Evolutionary conservation across 768 basidiomycete genomes (phyloP).

Genomic region (Leucocoprinus birnbaumii): DNA sequence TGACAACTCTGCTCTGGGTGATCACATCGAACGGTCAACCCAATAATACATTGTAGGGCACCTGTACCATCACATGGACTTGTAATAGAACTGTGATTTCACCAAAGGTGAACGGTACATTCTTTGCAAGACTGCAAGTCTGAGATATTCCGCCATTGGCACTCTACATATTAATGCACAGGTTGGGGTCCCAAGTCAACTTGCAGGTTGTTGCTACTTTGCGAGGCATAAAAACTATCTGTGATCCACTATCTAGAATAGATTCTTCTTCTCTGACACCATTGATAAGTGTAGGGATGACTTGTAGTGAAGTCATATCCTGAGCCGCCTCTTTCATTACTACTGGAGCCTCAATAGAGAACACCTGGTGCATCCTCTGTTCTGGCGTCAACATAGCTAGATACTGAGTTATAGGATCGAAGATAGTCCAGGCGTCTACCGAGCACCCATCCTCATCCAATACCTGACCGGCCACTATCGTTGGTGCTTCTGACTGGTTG

Average conservation of each 20-base stretch:
- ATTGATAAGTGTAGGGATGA: constrained; percentile 15
- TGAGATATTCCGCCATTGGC: constrained; percentile 16
- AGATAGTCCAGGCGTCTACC: no score
- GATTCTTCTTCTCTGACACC: constrained; percentile 15
- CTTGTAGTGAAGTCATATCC: constrained; percentile 9
- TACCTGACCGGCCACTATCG: no score
- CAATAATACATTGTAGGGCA: constrained; percentile 24
- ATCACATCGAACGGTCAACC: constrained; percentile 28
- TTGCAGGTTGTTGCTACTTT: constrained; percentile 11
- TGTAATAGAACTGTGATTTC: constrained; percentile 22
- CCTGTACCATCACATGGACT: constrained; percentile 23
- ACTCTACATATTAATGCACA: constrained; percentile 19
- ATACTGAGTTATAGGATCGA: no score
- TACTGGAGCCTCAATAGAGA: no score
- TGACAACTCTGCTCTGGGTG: constrained; percentile 17
- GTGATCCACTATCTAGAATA: constrained; percentile 23
- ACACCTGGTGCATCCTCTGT: background rate
- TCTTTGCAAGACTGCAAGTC: constrained; percentile 16
- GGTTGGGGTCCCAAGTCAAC: constrained; percentile 17
- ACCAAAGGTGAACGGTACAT: constrained; percentile 21
- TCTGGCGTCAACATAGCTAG: background rate
- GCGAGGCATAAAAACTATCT: constrained; percentile 22
- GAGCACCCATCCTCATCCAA: no score
- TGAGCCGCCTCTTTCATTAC: background rate
- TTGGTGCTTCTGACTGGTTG: no score